A percentile compares a stretch with the other conserved stretches of the same genome.
phyloP scores from a whole-genome alignment of 2,329 filamentous ascomycete species.

The Phialophora expanda region DNA sequence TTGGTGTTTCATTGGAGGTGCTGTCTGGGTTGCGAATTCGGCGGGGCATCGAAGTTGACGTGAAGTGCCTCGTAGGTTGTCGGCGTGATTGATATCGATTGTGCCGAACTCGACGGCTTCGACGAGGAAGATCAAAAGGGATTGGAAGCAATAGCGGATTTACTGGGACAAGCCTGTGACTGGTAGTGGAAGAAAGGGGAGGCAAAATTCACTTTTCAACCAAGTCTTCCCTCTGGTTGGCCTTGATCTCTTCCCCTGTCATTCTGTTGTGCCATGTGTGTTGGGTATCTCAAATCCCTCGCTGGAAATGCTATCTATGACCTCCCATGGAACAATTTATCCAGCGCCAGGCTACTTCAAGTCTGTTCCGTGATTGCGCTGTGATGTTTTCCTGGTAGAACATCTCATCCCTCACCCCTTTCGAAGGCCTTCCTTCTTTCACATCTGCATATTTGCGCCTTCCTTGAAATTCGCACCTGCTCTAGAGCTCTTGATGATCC shows the following conservation, averaged over 20 bases:
- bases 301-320: constrained; percentile 13
- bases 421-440: background rate
- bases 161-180: constrained; percentile 51
- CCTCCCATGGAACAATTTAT: background rate
- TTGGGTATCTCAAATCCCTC: constrained; percentile 8
- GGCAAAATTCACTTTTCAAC: background rate
- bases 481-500: constrained; percentile 70
- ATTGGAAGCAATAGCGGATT: constrained; percentile 49
- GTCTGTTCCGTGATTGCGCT: background rate
- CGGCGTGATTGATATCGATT: constrained; percentile 57
- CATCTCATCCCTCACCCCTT: background rate
- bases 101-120: constrained; percentile 51
- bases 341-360: constrained; percentile 1
- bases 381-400: background rate
- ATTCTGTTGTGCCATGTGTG: background rate
- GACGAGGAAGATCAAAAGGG: constrained; percentile 52
- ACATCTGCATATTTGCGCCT: constrained; percentile 29
- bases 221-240: background rate
- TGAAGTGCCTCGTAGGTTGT: constrained; percentile 46
- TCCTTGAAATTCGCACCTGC: constrained; percentile 48
- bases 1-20: background rate
- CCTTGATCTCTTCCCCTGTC: background rate
- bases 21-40: background rate
- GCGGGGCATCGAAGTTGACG: background rate
- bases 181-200: constrained; percentile 39